Base-by-base conservation (phyloP, 306 rosid species). In the Medicago ruthenica region DNA sequence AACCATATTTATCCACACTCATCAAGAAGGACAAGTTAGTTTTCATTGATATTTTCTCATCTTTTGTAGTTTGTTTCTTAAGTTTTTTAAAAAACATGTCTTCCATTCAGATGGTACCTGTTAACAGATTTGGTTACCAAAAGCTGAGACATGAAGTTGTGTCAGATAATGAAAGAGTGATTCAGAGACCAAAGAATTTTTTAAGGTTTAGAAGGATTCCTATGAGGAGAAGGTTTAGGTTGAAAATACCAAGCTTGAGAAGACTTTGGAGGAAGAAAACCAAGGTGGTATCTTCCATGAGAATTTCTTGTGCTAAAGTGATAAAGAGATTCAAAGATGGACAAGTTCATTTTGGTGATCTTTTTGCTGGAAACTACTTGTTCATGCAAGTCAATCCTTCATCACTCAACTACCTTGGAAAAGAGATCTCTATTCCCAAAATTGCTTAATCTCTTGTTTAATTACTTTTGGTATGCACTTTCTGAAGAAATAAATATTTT, bases 291-390 rank as follows among this genome's bases (percentile, higher is more conserved):
- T 88, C 90, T 14, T 20, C 87, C 9, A 11, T 89, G 47, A 87
- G 84, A 76, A 24, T 76, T 24, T 83, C 91, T 4, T 83, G 65
- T 73, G 70, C 82, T 22, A 85, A 79, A 61, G 81, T 86, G 7
- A 36, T 82, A 78, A 85, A 76, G 64, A 86, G 96, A 39, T 80
- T 92, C 4, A 88, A 85, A 76, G 93, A 89, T 5, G 82, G 89
- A 1, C 90, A 88, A 15, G 86, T 70, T 40, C 88, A 89, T 76
- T 83, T 92, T 45, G 93, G 93, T 5, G 97, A 92, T 27, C 87
- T 92, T n/a, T 92, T 92, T 79, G 91, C 93, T 76, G 97, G 97
- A 37, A 92, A 92, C 70, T 92, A 89, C 80, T 44, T 92, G 85
- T 88, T 92, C 88, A 50, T 86, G 81, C 97, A 92, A 71, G 79